phyloP scores from a whole-genome alignment of 2,329 filamentous ascomycete genomes.

The Ophiostoma ulmi region DNA sequence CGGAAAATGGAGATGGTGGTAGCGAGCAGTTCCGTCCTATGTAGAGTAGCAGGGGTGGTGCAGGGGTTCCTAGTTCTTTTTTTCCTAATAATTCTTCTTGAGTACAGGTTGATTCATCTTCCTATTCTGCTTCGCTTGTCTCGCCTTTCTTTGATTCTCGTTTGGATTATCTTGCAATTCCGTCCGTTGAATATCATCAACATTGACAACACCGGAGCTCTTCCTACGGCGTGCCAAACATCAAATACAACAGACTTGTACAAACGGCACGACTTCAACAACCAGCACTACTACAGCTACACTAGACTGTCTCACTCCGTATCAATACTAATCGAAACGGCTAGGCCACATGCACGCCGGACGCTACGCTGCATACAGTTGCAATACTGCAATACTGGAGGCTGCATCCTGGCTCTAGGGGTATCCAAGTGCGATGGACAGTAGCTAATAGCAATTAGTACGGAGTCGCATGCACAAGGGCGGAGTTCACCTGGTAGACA shows the following conservation, averaged over 20 bases:
- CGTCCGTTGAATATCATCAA: too few species aligned
- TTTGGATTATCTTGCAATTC: not conserved
- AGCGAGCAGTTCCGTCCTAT: constrained; percentile 4
- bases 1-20: not conserved
- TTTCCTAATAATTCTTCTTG: not conserved
- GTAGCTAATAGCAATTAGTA: not conserved
- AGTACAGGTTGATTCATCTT: not conserved
- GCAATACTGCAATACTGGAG: not conserved
- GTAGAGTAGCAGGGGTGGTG: not conserved
- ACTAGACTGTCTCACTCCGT: not conserved
- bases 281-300: too few species aligned
- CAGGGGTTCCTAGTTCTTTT: not conserved
- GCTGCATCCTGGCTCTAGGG: not conserved
- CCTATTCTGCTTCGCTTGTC: not conserved
- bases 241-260: too few species aligned
- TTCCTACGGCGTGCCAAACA: too few species aligned
- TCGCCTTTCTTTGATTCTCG: not conserved
- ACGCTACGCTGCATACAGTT: not conserved
- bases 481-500: not conserved
- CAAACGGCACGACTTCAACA: too few species aligned
- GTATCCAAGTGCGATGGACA: not conserved
- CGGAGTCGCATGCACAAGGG: not conserved
- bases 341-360: constrained; percentile 2
- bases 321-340: not conserved
- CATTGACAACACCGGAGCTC: too few species aligned